A percentile compares a stretch with the other conserved stretches of the same genome.
These are phyloP conservation scores for Podila minutissima DNA, from an alignment of 192 early-diverging fungal genomes.

Conservation along the genomic window DNA sequence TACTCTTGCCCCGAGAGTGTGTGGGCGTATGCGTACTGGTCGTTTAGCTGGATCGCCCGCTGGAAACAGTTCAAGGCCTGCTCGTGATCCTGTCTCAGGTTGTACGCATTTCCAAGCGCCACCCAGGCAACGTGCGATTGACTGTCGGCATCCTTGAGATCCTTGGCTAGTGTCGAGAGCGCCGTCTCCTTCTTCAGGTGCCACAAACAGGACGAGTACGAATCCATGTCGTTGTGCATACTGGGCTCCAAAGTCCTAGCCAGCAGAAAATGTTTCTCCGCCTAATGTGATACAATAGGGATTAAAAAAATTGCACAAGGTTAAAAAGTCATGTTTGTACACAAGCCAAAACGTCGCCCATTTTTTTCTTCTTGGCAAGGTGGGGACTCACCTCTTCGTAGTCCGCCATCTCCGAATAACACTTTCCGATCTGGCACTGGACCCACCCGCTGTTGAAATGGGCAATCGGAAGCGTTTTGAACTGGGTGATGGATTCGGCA, in stretches of 20 bases:
- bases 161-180: slow-evolving; percentile 79
- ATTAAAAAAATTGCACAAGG: neutral
- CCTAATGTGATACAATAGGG: slow-evolving; percentile 42
- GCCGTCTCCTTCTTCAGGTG: slow-evolving; percentile 78
- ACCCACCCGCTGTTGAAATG: slow-evolving; percentile 52
- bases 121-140: slow-evolving; percentile 85
- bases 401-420: slow-evolving; percentile 51
- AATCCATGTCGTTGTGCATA: slow-evolving; percentile 82
- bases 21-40: slow-evolving; percentile 79
- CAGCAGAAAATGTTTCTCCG: slow-evolving; percentile 60
- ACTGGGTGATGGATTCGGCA: slow-evolving; percentile 26
- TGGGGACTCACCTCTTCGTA: slow-evolving; percentile 40
- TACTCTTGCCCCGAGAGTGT: slow-evolving; percentile 89
- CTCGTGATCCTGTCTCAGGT: slow-evolving; percentile 79
- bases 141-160: slow-evolving; percentile 72
- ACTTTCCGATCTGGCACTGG: slow-evolving; percentile 53
- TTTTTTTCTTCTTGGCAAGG: neutral
- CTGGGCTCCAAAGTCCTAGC: slow-evolving; percentile 74
- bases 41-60: slow-evolving; percentile 77
- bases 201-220: slow-evolving; percentile 89
- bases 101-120: slow-evolving; percentile 78
- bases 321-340: neutral
- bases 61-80: slow-evolving; percentile 80
- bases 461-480: slow-evolving; percentile 22
- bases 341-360: neutral